These are phyloP conservation scores for Septoria linicola DNA, from an alignment of 2,329 filamentous ascomycete genomes.

Conservation along the genomic window DNA sequence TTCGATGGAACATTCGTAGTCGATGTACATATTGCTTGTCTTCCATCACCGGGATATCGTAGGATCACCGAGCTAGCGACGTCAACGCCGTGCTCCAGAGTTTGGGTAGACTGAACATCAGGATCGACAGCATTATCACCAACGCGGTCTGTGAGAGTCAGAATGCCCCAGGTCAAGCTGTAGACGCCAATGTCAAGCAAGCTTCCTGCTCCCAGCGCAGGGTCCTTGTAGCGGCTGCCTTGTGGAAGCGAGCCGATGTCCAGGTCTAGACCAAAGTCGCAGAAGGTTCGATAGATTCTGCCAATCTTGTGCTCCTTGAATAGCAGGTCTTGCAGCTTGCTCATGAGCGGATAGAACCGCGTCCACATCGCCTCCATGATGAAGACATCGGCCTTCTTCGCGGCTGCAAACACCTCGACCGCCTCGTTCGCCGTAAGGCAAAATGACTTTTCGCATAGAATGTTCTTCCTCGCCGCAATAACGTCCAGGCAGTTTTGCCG, in stretches of 20 bases:
- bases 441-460: slow-evolving; percentile 51
- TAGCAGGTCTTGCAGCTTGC: slow-evolving; percentile 39
- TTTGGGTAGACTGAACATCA: slow-evolving; percentile 43
- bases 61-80: slow-evolving; percentile 42
- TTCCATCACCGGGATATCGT: slow-evolving; percentile 41
- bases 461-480: slow-evolving; percentile 45
- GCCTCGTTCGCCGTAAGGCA: slow-evolving; percentile 45
- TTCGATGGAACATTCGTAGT: slow-evolving; percentile 35
- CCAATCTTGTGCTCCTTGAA: slow-evolving; percentile 46
- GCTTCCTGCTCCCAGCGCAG: slow-evolving; percentile 45
- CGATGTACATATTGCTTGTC: slow-evolving; percentile 46
- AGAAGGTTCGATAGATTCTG: slow-evolving; percentile 41
- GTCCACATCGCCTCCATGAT: slow-evolving; percentile 52
- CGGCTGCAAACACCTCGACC: slow-evolving; percentile 43
- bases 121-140: slow-evolving; percentile 37
- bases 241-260: slow-evolving; percentile 36
- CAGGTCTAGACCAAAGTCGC: slow-evolving; percentile 44
- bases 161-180: slow-evolving; percentile 43
- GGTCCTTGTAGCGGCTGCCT: slow-evolving; percentile 36
- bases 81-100: slow-evolving; percentile 37
- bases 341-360: slow-evolving; percentile 44
- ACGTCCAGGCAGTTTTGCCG: slow-evolving; percentile 47
- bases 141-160: slow-evolving; percentile 38
- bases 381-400: slow-evolving; percentile 44
- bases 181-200: slow-evolving; percentile 51